Evolutionary conservation across 1,284 basidiomycete genomes (phyloP).

Genomic region (Sporisorium graminicola): DNA sequence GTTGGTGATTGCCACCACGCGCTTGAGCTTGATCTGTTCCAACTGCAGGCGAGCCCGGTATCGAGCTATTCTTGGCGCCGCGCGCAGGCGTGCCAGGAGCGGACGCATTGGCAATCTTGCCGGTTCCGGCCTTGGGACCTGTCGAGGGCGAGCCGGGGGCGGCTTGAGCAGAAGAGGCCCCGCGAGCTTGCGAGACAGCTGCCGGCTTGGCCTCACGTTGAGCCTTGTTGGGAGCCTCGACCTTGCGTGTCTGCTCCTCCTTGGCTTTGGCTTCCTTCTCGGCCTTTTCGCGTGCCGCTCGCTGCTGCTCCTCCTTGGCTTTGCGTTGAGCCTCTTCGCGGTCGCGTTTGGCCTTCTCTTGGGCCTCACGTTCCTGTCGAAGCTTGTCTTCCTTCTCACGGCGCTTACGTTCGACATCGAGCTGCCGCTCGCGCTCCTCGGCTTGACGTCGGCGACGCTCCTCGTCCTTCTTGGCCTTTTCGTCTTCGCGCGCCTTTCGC

Average conservation of each 20-base stretch:
- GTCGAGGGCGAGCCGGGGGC: constrained; percentile 28
- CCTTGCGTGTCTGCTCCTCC: constrained; percentile 48
- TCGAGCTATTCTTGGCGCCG: constrained; percentile 29
- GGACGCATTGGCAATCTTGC: constrained; percentile 18
- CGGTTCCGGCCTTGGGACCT: constrained; percentile 18
- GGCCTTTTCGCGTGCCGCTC: constrained; percentile 72
- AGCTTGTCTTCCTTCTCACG: constrained; percentile 79
- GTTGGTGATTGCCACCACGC: constrained; percentile 10
- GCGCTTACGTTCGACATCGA: constrained; percentile 74
- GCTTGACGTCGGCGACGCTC: constrained; percentile 74
- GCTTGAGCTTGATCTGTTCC: constrained; percentile 14
- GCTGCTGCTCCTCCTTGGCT: constrained; percentile 70
- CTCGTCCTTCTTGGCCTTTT: constrained; percentile 72
- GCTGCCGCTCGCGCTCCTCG: constrained; percentile 72
- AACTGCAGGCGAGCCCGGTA: constrained; percentile 36
- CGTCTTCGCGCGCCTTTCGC: constrained; percentile 72
- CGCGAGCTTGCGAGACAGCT: constrained; percentile 22
- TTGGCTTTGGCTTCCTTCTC: constrained; percentile 56
- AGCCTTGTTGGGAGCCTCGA: constrained; percentile 40
- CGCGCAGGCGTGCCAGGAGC: constrained; percentile 35
- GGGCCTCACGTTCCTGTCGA: constrained; percentile 72
- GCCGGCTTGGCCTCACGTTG: constrained; percentile 73
- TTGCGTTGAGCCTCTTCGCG: constrained; percentile 61
- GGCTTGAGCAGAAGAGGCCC: constrained; percentile 12
- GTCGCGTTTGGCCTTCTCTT: constrained; percentile 71